Percentiles rank a stretch among this genome's conserved stretches.
phyloP scores from a whole-genome alignment of 1,284 basidiomycete genomes.

The Nidula niveotomentosa region DNA sequence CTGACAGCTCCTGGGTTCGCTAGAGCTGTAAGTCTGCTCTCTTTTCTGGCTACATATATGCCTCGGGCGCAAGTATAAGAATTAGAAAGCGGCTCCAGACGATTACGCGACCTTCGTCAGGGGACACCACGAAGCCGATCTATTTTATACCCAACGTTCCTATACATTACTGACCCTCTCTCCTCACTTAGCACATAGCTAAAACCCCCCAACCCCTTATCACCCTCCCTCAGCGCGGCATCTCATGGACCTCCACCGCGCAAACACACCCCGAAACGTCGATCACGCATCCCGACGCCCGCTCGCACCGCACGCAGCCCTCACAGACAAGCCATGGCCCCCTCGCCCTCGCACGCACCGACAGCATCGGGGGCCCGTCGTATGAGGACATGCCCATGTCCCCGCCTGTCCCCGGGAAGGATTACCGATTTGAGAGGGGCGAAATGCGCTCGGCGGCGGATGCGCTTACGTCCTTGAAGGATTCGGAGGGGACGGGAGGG shows the following conservation, averaged over 20 bases:
- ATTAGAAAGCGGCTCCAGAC: too few species aligned
- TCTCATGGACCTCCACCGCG: neutral
- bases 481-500: neutral
- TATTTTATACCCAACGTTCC: too few species aligned
- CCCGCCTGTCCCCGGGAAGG: neutral
- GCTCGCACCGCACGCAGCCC: conserved; percentile 10
- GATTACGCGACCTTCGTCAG: too few species aligned
- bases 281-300: neutral
- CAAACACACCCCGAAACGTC: neutral
- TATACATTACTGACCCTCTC: too few species aligned
- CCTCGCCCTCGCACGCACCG: conserved; percentile 6
- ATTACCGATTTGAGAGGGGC: conserved; percentile 8
- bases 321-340: conserved; percentile 1
- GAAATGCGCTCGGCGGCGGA: neutral
- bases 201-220: neutral
- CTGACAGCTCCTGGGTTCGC: conserved; percentile 61
- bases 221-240: neutral
- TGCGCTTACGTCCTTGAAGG: neutral
- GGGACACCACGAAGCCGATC: too few species aligned
- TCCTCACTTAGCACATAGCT: too few species aligned
- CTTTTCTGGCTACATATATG: neutral
- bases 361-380: conserved; percentile 37
- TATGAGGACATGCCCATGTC: conserved; percentile 33
- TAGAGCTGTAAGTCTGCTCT: conserved; percentile 48
- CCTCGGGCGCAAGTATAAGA: too few species aligned